Base-by-base conservation (phyloP, 2,329 filamentous ascomycete genomes). In the Botryotinia globosa region DNA sequence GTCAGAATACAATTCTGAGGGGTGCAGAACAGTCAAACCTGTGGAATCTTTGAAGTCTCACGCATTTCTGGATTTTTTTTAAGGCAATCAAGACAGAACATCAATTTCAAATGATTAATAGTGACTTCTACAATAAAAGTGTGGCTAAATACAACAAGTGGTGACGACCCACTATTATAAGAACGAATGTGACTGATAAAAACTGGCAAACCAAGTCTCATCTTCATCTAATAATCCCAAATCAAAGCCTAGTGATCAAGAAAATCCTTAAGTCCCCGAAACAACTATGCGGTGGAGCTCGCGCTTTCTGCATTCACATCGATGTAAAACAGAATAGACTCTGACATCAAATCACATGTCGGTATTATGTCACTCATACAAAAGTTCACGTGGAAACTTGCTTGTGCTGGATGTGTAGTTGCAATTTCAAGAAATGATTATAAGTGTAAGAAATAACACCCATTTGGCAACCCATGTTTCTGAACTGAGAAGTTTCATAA, bases 1-100 rank as follows among this genome's bases (percentile, higher is more conserved):
- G 20, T 20, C 48, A 5, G 6, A 7, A 22, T 6, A 3, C 1
- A 10, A 59, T 34, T 3, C 0, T 14, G 3, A 3, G 32, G 4
- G 34, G 1, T 12, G 2, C 7, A 22, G 12, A 37, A 25, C 32
- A 18, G 34, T 10, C 22, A 62, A 39, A 39, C 3, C 2, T 59
- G 22, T 51, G 10, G 22, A 10, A 51, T 25, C 4, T 22, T 14
- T 6, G 14, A 51, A 4, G 1, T 12, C 22, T 4, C 22, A n/a
- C 10, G 9, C 22, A 14, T n/a, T 7, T 25, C 4, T n/a, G 1
- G 4, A n/a, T n/a, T n/a, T 2, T n/a, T 14, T 48, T 34, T 34
- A 34, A 34, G 34, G 34, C 34, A 34, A 34, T 34, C 34, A 34
- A 7, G 34, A 51, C 1, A 14, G 4, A 3, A 37, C 8, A 18